Evolutionary conservation across 768 basidiomycete species (phyloP).

Genomic region (Kwoniella newhampshirensis): DNA sequence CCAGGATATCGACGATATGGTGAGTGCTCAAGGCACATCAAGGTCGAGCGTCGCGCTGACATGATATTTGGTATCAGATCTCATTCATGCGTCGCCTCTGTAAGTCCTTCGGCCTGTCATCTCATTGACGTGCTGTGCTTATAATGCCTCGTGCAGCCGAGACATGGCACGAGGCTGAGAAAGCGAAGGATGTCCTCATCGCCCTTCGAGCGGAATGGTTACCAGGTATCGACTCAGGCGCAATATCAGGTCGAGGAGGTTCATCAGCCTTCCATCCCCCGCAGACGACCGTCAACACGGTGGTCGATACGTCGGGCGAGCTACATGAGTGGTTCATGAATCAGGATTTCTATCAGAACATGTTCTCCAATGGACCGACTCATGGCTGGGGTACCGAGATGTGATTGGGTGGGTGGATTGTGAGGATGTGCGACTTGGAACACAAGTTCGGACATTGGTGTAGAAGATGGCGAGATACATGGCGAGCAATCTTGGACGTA

Average conservation of each 20-base stretch:
- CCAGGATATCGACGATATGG: conserved; percentile 1
- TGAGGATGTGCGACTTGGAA: no score
- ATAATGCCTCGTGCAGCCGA: background rate
- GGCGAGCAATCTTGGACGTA: no score
- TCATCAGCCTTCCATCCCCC: background rate
- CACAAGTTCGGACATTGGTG: no score
- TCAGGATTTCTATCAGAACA: conserved; percentile 2
- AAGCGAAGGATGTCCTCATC: background rate
- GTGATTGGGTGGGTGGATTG: no score
- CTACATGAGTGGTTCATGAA: conserved; percentile 4
- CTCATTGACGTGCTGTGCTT: background rate
- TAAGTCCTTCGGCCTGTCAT: background rate
- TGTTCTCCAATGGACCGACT: background rate
- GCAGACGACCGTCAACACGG: background rate
- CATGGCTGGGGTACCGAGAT: background rate
- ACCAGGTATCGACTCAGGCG: background rate
- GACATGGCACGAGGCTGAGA: background rate
- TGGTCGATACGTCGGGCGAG: background rate
- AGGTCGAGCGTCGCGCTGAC: no score
- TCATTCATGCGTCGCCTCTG: no score
- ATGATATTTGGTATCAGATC: no score
- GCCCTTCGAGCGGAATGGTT: conserved; percentile 1
- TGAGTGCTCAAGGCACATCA: no score
- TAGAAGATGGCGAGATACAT: no score
- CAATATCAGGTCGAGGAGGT: no score